Evolutionary conservation across 768 basidiomycete species (phyloP), one percentile per base, ranked within the genome.

Genomic region (Sarcodon aspratus): DNA sequence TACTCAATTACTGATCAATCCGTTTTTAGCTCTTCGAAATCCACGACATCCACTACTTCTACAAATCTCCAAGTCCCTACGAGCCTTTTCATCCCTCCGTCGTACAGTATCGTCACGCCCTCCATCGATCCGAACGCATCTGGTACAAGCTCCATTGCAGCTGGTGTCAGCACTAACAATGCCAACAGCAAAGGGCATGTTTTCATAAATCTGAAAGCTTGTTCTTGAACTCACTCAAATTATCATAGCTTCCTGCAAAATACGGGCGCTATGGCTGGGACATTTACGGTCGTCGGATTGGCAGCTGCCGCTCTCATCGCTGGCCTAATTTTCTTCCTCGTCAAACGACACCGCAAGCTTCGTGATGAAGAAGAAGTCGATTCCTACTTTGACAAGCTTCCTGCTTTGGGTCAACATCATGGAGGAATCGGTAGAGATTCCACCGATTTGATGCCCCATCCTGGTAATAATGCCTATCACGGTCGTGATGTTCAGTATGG

Each of bases 221-320:
- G 2, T 27, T 3, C 21, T 27, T 27, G 50, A 44, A 32, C 10
- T 36, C 18, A 18, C 7, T 6, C 9, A 9, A 13, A 10, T 15
- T n/a, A 52, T n/a, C 10, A 9, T 32, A 75, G 75, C 50, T 76
- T 76, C 65, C 68, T 73, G 54, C 53, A 63, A 43, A 68, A 72
- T 53, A 71, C 66, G 46, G 69, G 65, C 34, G 75, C 71, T 0
- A 70, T 74, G 15, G 75, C 69, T 0, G 71, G 67, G 36, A 69
- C 67, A 0, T 76, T 75, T 51, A 63, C 68, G 36, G 61, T 66
- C 49, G 63, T 68, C 47, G 70, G 67, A 44, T 53, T 76, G 3
- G 50, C 70, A 7, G 61, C 52, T 15, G 10, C 69, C 38, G 66
- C 61, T 15, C 53, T 61, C 15, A 31, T 72, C 45, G 54, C 65